A percentile compares a stretch with the other conserved stretches of the same genome.
Conservation (phyloP, 73 alveolate genomes). For the Paramecium caudatum region DNA sequence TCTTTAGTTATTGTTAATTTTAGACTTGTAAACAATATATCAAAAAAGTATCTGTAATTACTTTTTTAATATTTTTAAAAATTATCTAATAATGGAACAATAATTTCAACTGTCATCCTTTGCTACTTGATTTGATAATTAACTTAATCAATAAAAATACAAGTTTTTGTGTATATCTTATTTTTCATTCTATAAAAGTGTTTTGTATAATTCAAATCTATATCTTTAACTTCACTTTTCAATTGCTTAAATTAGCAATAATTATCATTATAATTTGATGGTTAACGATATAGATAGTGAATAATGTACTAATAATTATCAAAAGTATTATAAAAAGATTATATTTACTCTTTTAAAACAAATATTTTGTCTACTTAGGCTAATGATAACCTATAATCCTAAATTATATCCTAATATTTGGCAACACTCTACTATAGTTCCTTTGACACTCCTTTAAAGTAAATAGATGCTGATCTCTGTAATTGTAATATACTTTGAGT, state of each 20-base stretch:
- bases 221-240: conserved; percentile 11
- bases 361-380: not conserved
- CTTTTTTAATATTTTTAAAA: conserved; percentile 1
- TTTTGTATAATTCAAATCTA: not conserved
- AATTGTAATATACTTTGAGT: not conserved
- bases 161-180: conserved; percentile 6
- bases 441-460: conserved; percentile 13
- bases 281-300: not conserved
- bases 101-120: not conserved
- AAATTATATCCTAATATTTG: not conserved
- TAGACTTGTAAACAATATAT: not conserved
- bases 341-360: not conserved
- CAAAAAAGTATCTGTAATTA: not conserved
- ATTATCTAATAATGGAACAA: not conserved
- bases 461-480: not conserved
- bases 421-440: not conserved
- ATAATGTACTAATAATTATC: conserved; percentile 23
- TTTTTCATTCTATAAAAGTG: conserved; percentile 14
- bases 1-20: not conserved
- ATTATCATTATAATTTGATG: conserved; percentile 29
- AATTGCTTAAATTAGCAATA: not conserved
- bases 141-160: not conserved
- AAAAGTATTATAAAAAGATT: not conserved
- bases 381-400: conserved; percentile 21
- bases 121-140: not conserved